Evolutionary conservation across 805 yeast species (phyloP).

Genomic region (Saturnispora dispora): DNA sequence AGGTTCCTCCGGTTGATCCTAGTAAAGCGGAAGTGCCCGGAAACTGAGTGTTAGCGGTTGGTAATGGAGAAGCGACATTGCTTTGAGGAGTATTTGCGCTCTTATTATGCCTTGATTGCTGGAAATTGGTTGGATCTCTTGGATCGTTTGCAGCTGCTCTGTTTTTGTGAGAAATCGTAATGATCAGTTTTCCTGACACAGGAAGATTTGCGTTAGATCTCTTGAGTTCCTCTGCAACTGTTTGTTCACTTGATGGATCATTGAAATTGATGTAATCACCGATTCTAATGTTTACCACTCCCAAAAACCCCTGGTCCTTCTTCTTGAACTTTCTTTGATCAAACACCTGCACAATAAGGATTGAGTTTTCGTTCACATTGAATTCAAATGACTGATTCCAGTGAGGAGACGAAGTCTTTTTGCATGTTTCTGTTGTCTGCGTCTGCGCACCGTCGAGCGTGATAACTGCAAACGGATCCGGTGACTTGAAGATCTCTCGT

Average conservation of each 20-base stretch:
- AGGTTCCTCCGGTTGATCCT: slow-evolving; percentile 3
- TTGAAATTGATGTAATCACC: slow-evolving; percentile 78
- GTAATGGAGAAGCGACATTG: neutral
- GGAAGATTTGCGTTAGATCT: slow-evolving; percentile 85
- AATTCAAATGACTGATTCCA: slow-evolving; percentile 93
- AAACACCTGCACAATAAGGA: slow-evolving; percentile 86
- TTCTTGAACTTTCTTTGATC: slow-evolving; percentile 96
- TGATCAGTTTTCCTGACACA: slow-evolving; percentile 86
- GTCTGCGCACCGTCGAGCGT: slow-evolving; percentile 98
- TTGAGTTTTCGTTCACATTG: slow-evolving; percentile 67
- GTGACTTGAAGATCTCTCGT: slow-evolving; percentile 90
- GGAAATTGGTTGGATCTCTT: slow-evolving; percentile 25
- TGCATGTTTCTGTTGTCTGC: slow-evolving; percentile 86
- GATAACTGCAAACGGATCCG: slow-evolving; percentile 96
- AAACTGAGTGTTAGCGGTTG: slow-evolving; percentile 2
- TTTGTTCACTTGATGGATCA: slow-evolving; percentile 51
- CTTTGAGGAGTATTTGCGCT: neutral
- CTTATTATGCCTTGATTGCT: slow-evolving; percentile 7
- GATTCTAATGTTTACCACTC: slow-evolving; percentile 85
- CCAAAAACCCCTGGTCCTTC: slow-evolving; percentile 97
- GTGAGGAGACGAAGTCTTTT: slow-evolving; percentile 90
- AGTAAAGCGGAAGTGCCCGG: neutral
- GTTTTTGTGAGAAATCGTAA: slow-evolving; percentile 51
- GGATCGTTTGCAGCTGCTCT: slow-evolving; percentile 16
- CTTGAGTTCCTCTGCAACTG: slow-evolving; percentile 85